A percentile compares a stretch with the other conserved stretches of the same genome.
Conservation (phyloP, 1,284 basidiomycete genomes). For the Moesziomyces globuligerus region DNA sequence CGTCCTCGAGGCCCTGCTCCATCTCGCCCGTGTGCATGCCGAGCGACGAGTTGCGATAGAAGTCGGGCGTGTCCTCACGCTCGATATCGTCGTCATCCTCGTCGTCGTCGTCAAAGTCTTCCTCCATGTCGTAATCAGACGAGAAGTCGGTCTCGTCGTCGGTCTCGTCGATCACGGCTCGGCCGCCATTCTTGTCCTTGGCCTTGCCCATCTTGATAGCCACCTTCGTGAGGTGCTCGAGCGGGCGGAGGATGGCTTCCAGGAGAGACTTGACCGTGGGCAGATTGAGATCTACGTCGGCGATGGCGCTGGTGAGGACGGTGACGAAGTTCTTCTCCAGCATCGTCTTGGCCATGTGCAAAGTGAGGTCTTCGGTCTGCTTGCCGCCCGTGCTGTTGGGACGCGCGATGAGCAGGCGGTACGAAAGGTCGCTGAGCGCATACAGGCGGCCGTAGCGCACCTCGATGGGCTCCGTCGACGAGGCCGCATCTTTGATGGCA, state of each 20-base stretch:
- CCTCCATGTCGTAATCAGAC: slow-evolving; percentile 51
- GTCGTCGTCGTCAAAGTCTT: slow-evolving; percentile 69
- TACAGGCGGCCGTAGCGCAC: slow-evolving; percentile 87
- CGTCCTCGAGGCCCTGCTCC: slow-evolving; percentile 69
- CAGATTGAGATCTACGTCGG: slow-evolving; percentile 95
- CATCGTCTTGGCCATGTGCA: slow-evolving; percentile 97
- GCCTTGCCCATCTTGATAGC: slow-evolving; percentile 96
- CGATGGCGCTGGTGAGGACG: slow-evolving; percentile 85
- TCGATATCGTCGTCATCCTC: slow-evolving; percentile 71
- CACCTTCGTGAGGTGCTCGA: slow-evolving; percentile 92
- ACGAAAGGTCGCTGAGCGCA: slow-evolving; percentile 86
- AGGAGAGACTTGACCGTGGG: slow-evolving; percentile 88
- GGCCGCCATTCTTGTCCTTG: slow-evolving; percentile 31
- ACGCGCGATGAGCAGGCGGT: slow-evolving; percentile 84
- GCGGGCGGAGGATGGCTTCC: slow-evolving; percentile 83
- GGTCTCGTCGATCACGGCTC: slow-evolving; percentile 34
- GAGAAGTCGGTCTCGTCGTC: slow-evolving; percentile 42
- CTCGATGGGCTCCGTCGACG: slow-evolving; percentile 76
- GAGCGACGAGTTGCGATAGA: slow-evolving; percentile 95
- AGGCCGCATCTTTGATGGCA: slow-evolving; percentile 82
- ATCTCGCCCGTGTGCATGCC: slow-evolving; percentile 80
- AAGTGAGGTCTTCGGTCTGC: slow-evolving; percentile 78
- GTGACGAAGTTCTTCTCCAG: slow-evolving; percentile 96
- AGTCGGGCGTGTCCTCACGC: slow-evolving; percentile 86
- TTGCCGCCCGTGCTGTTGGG: slow-evolving; percentile 69